Evolutionary conservation across 495 filamentous ascomycete species (phyloP).

Genomic region (Penicillium atrosanguineum): DNA sequence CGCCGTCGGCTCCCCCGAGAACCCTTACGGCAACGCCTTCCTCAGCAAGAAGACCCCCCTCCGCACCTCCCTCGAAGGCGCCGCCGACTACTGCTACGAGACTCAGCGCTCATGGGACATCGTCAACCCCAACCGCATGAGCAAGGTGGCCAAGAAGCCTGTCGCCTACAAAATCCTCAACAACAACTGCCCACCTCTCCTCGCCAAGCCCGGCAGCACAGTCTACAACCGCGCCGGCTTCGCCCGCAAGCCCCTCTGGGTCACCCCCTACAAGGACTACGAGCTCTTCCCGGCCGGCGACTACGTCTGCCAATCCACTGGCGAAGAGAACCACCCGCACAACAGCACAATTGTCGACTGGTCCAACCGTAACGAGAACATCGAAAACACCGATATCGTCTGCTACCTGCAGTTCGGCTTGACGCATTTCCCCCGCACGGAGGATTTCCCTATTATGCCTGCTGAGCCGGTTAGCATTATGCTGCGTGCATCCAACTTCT

Average conservation of each 20-base stretch:
- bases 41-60: conserved; percentile 46
- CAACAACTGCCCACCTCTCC: conserved; percentile 32
- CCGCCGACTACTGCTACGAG: conserved; percentile 45
- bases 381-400: conserved; percentile 54
- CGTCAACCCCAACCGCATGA: conserved; percentile 43
- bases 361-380: conserved; percentile 50
- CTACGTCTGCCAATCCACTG: conserved; percentile 47
- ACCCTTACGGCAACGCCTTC: conserved; percentile 49
- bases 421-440: conserved; percentile 54
- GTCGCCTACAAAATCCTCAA: conserved; percentile 41
- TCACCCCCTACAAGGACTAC: conserved; percentile 39
- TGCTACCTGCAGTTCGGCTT: conserved; percentile 59
- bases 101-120: conserved; percentile 49
- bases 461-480: conserved; percentile 66
- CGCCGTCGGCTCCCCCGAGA: conserved; percentile 37
- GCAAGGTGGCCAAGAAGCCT: conserved; percentile 37
- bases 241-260: conserved; percentile 37
- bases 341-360: conserved; percentile 36
- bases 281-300: conserved; percentile 49
- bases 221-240: conserved; percentile 40
- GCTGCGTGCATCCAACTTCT: conserved; percentile 68
- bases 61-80: conserved; percentile 39
- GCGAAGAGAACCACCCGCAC: conserved; percentile 32
- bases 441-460: conserved; percentile 70
- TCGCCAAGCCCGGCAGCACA: conserved; percentile 36